These are phyloP conservation scores for Globisporangium mamillatum DNA, from an alignment of 352 stramenopile genomes.

Conservation along the genomic window DNA sequence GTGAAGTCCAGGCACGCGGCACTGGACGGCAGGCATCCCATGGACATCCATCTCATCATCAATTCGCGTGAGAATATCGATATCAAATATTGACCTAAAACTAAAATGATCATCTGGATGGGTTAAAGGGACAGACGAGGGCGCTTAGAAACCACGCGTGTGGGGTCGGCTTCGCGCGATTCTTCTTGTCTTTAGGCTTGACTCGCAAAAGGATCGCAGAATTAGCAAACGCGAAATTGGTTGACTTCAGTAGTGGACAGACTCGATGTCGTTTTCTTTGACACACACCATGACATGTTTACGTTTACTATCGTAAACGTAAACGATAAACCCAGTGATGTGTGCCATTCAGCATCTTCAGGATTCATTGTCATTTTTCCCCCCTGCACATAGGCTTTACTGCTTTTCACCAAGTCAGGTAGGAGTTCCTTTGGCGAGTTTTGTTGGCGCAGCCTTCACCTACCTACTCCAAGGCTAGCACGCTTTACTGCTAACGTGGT, in stretches of 20 bases:
- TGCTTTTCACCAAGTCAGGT: background rate
- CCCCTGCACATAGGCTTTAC: background rate
- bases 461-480: no score
- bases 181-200: background rate
- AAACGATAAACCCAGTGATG: no score
- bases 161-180: background rate
- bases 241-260: background rate
- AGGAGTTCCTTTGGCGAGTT: no score
- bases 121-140: background rate
- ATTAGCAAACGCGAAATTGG: background rate
- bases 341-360: no score
- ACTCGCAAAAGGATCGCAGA: background rate
- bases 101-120: background rate
- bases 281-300: no score
- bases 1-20: no score
- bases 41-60: background rate
- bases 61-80: background rate
- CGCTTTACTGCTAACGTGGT: no score
- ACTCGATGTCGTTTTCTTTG: background rate
- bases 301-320: no score
- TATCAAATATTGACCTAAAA: background rate
- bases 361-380: no score
- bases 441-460: no score
- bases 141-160: background rate
- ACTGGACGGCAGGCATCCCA: background rate